Base-by-base conservation (phyloP, 257 asterid genomes). In the Parsonsia alboflavescens region DNA sequence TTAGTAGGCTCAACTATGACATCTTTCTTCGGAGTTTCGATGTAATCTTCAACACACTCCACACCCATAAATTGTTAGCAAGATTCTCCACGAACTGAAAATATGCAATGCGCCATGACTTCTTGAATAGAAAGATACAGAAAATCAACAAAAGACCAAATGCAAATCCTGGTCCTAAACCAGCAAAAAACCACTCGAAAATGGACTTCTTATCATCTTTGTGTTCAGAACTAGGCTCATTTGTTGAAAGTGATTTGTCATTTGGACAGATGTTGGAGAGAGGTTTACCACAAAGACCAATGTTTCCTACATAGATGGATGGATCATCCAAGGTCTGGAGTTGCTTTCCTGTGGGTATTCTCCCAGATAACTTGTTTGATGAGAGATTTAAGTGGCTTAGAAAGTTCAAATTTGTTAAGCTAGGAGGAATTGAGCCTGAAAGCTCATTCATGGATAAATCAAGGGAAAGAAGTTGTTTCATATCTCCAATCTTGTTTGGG, bases 361-460 rank as follows among this genome's bases (percentile, higher is more conserved):
- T 65, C 36, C 89, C 84, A 1, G 70, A 80, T 26, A 82, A 46
- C 19, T 64, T 56, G 48, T 85, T 82, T 30, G 50, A 82, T 1
- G 85, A 85, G 30, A 80, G 36, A 73, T 82, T 85, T 26, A 85
- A 77, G 69, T 7, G 26, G 56, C 86, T 74, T 41, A 80, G 78
- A 72, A 69, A 78, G 44, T 76, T 58, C 62, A 85, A 44, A 46
- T 44, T 50, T 5, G 79, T 42, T 53, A 85, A 54, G 24, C 78
- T 73, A 12, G 11, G 73, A 39, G 86, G 82, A 11, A 85, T 78
- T 21, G 76, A 13, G 26, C 85, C 86, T 0, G n/a, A n/a, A 19
- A 82, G 77, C 41, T 71, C 8, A 39, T 85, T 85, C n/a, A 12
- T 39, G 0, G 86, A 82, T 7, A 85, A 3, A 68, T 85, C 89